A percentile compares a stretch with the other conserved stretches of the same genome.
Evolutionary conservation across 169 alveolate species (phyloP).

Genomic region (Babesia ovis): DNA sequence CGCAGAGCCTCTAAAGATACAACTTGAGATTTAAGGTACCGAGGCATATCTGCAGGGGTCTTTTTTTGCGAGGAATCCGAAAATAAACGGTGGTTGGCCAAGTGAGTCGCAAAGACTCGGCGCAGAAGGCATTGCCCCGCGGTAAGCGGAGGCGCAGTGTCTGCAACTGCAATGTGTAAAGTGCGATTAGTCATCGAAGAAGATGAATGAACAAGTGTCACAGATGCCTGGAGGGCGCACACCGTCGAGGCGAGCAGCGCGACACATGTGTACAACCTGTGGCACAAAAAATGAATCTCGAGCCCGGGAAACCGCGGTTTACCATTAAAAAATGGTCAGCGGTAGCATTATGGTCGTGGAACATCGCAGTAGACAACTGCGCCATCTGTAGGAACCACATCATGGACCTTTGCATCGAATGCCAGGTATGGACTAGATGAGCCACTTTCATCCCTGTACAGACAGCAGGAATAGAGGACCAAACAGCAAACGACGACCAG

Average conservation of each 20-base stretch:
- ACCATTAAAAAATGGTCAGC: slow-evolving; percentile 94
- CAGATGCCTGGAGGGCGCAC: background rate
- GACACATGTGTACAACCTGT: slow-evolving; percentile 14
- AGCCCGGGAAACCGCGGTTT: slow-evolving; percentile 55
- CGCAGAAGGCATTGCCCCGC: slow-evolving; percentile 30
- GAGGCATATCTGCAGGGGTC: slow-evolving; percentile 27
- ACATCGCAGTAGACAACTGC: slow-evolving; percentile 97
- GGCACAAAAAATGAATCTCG: slow-evolving; percentile 13
- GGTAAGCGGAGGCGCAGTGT: slow-evolving; percentile 56
- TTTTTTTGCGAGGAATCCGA: slow-evolving; percentile 17
- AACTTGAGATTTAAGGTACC: background rate
- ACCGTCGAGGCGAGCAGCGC: background rate
- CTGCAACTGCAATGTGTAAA: slow-evolving; percentile 23
- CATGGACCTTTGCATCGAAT: slow-evolving; percentile 97
- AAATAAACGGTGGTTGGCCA: slow-evolving; percentile 29
- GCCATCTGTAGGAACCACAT: slow-evolving; percentile 98
- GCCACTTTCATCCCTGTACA: slow-evolving; percentile 9
- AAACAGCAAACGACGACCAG: slow-evolving; percentile 81
- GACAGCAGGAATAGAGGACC: slow-evolving; percentile 23
- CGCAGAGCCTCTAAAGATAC: slow-evolving; percentile 40
- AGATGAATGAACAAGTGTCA: background rate
- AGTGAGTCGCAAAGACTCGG: slow-evolving; percentile 29
- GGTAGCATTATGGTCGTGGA: slow-evolving; percentile 99
- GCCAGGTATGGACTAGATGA: slow-evolving; percentile 84
- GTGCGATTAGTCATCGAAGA: slow-evolving; percentile 23